Evolutionary conservation across 202 grass and related monocot genomes (phyloP).

Genomic region (Cymbopogon flexuosus): DNA sequence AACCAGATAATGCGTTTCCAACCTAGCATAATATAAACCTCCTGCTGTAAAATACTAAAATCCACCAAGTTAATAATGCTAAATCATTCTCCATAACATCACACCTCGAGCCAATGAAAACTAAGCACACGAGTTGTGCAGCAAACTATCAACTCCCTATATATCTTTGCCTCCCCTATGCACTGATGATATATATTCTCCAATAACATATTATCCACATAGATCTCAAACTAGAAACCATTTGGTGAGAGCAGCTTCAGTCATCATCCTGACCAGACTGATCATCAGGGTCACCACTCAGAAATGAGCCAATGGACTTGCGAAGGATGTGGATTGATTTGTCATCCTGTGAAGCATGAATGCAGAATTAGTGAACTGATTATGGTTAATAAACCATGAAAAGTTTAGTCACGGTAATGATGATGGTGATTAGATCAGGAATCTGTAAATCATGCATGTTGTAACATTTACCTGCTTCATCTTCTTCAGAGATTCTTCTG

Average conservation of each 20-base stretch:
- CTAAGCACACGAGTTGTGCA: neutral
- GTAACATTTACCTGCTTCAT: conserved; percentile 62
- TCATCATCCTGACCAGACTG: conserved; percentile 60
- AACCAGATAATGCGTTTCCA: neutral
- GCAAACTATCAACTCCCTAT: neutral
- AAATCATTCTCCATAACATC: neutral
- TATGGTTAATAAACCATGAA: neutral
- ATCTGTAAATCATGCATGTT: neutral
- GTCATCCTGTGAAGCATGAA: conserved; percentile 56
- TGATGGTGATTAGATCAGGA: neutral
- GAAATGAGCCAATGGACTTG: conserved; percentile 85
- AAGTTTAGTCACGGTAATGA: neutral
- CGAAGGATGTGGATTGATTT: conserved; percentile 80
- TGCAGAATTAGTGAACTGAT: neutral
- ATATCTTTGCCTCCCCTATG: neutral
- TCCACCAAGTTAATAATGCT: neutral
- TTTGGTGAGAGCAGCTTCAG: conserved; percentile 29
- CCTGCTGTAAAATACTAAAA: neutral
- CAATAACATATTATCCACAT: conserved; percentile 23
- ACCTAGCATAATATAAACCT: neutral
- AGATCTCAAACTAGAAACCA: neutral
- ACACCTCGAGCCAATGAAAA: neutral
- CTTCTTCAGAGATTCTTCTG: conserved; percentile 76
- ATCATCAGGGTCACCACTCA: conserved; percentile 62
- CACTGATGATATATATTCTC: neutral